phyloP scores from a whole-genome alignment of 2,329 filamentous ascomycete genomes.

The Phialophora macrospora region DNA sequence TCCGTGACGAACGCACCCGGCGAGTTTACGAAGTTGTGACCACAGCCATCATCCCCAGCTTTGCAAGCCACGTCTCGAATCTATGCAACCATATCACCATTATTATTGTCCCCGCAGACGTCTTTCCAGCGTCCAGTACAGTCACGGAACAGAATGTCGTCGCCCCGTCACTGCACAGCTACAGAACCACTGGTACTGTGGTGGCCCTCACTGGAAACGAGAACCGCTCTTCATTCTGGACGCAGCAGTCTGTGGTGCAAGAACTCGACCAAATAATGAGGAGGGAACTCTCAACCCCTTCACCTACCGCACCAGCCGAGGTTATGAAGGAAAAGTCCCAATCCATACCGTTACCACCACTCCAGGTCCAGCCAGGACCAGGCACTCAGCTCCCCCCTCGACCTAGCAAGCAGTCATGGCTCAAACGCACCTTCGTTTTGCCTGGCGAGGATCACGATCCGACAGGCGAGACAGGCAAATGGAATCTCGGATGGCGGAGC shows the following conservation, averaged over 20 bases:
- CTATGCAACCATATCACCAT: slow-evolving; percentile 53
- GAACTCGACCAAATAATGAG: slow-evolving; percentile 43
- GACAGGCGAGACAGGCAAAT: slow-evolving; percentile 38
- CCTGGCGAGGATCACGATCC: slow-evolving; percentile 35
- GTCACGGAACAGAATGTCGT: slow-evolving; percentile 49
- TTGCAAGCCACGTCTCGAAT: slow-evolving; percentile 47
- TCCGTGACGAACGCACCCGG: slow-evolving; percentile 43
- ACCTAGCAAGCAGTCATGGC: slow-evolving; percentile 29
- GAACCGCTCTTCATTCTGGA: slow-evolving; percentile 52
- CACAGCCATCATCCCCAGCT: slow-evolving; percentile 49
- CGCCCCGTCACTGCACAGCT: slow-evolving; percentile 22
- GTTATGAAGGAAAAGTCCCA: slow-evolving; percentile 1
- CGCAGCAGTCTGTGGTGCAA: slow-evolving; percentile 47
- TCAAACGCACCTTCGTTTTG: slow-evolving; percentile 29
- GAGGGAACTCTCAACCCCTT: slow-evolving; percentile 12
- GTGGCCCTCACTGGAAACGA: slow-evolving; percentile 49
- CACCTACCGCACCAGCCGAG: background rate
- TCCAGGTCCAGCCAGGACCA: slow-evolving; percentile 11
- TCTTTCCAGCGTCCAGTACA: slow-evolving; percentile 30
- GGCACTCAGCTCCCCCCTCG: slow-evolving; percentile 19
- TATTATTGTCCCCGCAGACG: slow-evolving; percentile 53
- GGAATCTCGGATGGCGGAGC: slow-evolving; percentile 43
- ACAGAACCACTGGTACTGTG: slow-evolving; percentile 39
- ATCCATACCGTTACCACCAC: background rate
- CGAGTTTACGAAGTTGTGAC: slow-evolving; percentile 49